Percentiles rank a stretch among this genome's conserved stretches.
Evolutionary conservation across 2,329 filamentous ascomycete species (phyloP).

Genomic region (Phialemonium atrogriseum): DNA sequence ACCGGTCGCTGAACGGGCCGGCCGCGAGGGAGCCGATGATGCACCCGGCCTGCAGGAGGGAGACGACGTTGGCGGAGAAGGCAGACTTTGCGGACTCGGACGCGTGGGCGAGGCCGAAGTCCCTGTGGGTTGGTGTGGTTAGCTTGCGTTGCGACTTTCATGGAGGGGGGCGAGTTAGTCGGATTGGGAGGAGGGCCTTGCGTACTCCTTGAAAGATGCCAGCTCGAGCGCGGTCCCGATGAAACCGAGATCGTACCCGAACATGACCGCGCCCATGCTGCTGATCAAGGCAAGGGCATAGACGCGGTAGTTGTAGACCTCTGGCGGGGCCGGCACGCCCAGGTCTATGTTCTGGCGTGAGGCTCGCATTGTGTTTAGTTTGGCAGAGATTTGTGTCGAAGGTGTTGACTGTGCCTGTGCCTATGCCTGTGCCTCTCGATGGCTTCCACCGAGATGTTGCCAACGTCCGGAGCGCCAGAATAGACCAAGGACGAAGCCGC

Average conservation of each 20-base stretch:
- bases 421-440: too few species aligned
- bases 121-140: too few species aligned
- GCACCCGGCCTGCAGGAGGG: not conserved
- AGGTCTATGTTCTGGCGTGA: too few species aligned
- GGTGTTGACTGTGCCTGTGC: too few species aligned
- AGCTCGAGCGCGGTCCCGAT: not conserved
- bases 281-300: not conserved
- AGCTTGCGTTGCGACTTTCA: too few species aligned
- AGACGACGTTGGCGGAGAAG: slow-evolving; percentile 1
- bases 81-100: not conserved
- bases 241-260: slow-evolving; percentile 2
- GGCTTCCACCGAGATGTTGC: too few species aligned
- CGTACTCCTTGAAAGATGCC: not conserved
- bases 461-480: too few species aligned
- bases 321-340: too few species aligned
- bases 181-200: too few species aligned
- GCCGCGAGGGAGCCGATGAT: not conserved
- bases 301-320: not conserved
- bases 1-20: not conserved
- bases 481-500: too few species aligned
- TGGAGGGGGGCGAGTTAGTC: not conserved
- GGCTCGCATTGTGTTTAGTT: too few species aligned
- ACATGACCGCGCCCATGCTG: not conserved
- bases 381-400: too few species aligned
- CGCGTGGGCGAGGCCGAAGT: not conserved